phyloP scores from a whole-genome alignment of 2,329 filamentous ascomycete species.

The Trichoderma cornu-damae region DNA sequence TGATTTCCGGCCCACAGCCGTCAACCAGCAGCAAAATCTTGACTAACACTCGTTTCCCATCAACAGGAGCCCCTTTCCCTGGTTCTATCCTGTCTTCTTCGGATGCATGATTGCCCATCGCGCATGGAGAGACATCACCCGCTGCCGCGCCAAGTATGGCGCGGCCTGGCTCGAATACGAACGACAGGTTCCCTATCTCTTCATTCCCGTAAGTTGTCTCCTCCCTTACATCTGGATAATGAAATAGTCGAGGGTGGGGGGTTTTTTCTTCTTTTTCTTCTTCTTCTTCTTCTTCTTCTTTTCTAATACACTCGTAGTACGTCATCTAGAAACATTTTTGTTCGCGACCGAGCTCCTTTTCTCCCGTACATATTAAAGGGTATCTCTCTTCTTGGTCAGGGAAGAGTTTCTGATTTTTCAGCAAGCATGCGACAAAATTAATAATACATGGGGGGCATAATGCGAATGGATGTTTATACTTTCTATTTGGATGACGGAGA shows the following conservation, averaged over 20 bases:
- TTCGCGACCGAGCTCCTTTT: conserved; percentile 7
- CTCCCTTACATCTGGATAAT: too few species aligned
- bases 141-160: conserved; percentile 75
- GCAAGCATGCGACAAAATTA: conserved; percentile 1
- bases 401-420: not conserved
- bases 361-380: conserved; percentile 19
- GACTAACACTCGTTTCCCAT: not conserved
- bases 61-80: conserved; percentile 67
- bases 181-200: conserved; percentile 72
- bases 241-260: too few species aligned
- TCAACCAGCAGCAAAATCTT: not conserved
- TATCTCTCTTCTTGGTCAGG: not conserved
- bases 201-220: conserved; percentile 60
- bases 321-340: conserved; percentile 34
- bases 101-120: conserved; percentile 75
- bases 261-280: too few species aligned
- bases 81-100: conserved; percentile 89
- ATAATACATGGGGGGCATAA: not conserved
- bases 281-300: too few species aligned
- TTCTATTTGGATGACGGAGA: not conserved
- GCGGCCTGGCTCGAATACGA: conserved; percentile 78
- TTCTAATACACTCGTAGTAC: conserved; percentile 33
- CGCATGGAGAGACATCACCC: conserved; percentile 67
- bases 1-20: not conserved
- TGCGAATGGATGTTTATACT: not conserved